Evolutionary conservation across 2,329 filamentous ascomycete species (phyloP).

Genomic region (Colletotrichum tamarilloi): DNA sequence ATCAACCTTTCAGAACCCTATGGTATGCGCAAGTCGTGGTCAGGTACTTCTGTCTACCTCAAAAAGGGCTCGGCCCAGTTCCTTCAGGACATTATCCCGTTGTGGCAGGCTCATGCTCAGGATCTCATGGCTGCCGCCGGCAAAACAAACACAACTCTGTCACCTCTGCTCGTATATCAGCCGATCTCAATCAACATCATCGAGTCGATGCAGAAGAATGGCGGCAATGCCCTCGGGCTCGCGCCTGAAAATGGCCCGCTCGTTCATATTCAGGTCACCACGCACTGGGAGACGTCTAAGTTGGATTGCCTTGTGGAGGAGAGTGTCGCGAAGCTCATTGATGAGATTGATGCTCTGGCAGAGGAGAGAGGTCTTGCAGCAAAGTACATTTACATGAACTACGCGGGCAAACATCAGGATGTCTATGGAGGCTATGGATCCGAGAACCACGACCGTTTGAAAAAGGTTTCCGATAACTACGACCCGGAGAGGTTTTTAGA

Average conservation of each 20-base stretch:
- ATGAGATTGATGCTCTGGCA: constrained; percentile 41
- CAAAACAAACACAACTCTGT: constrained; percentile 15
- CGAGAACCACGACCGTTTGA: constrained; percentile 44
- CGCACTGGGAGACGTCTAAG: constrained; percentile 39
- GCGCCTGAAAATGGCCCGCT: constrained; percentile 46
- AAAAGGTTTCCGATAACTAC: constrained; percentile 39
- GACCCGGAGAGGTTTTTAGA: constrained; percentile 43
- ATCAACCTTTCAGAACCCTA: constrained; percentile 39
- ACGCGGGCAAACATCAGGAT: constrained; percentile 50
- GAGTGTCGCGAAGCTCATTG: constrained; percentile 37
- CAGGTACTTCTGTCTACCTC: neutral
- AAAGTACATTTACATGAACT: constrained; percentile 49
- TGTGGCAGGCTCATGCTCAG: constrained; percentile 39
- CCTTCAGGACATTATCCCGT: constrained; percentile 41
- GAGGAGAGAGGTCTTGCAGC: constrained; percentile 42
- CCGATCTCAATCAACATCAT: constrained; percentile 50
- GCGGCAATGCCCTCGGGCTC: constrained; percentile 55
- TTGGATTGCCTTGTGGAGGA: constrained; percentile 45
- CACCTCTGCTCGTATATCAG: constrained; percentile 48
- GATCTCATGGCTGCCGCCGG: constrained; percentile 32
- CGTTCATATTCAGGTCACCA: constrained; percentile 45
- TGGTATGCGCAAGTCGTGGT: constrained; percentile 39
- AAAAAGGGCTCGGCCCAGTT: constrained; percentile 27
- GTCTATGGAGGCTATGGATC: constrained; percentile 51
- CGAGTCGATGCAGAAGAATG: constrained; percentile 46